Evolutionary conservation across 805 yeast species (phyloP).

Genomic region (Ogataea pignaliae): DNA sequence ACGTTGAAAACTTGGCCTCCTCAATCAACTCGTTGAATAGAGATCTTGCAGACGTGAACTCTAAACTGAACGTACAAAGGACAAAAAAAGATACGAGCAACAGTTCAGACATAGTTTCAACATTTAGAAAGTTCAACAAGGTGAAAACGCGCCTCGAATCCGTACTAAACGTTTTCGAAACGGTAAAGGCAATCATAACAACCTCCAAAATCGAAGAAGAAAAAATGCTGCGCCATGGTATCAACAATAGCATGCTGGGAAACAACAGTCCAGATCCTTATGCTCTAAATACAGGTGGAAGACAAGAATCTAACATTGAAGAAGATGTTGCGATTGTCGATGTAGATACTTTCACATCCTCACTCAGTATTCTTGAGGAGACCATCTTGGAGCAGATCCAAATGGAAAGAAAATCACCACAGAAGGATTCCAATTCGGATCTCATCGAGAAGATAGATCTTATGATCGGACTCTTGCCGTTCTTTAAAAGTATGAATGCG

Average conservation of each 20-base stretch:
- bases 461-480: constrained; percentile 44
- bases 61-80: constrained; percentile 16
- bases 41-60: constrained; percentile 36
- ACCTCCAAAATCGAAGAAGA: constrained; percentile 24
- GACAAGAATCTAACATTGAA: constrained; percentile 2
- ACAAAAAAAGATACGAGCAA: constrained; percentile 2
- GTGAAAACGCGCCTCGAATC: constrained; percentile 42
- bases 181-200: constrained; percentile 36
- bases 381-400: constrained; percentile 41
- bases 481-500: constrained; percentile 48
- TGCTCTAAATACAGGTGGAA: not conserved
- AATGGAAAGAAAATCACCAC: constrained; percentile 19
- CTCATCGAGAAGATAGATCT: constrained; percentile 41
- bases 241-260: constrained; percentile 23
- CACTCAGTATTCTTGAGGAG: constrained; percentile 42
- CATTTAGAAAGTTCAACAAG: constrained; percentile 39
- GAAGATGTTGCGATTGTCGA: constrained; percentile 12
- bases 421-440: constrained; percentile 29
- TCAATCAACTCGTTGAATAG: constrained; percentile 53
- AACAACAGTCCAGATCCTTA: constrained; percentile 5
- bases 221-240: constrained; percentile 2
- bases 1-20: constrained; percentile 54
- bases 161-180: constrained; percentile 44
- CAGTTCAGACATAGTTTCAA: constrained; percentile 25
- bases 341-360: constrained; percentile 28